phyloP scores from a whole-genome alignment of 129 eudicot genomes.

The Helichrysum umbraculigerum region DNA sequence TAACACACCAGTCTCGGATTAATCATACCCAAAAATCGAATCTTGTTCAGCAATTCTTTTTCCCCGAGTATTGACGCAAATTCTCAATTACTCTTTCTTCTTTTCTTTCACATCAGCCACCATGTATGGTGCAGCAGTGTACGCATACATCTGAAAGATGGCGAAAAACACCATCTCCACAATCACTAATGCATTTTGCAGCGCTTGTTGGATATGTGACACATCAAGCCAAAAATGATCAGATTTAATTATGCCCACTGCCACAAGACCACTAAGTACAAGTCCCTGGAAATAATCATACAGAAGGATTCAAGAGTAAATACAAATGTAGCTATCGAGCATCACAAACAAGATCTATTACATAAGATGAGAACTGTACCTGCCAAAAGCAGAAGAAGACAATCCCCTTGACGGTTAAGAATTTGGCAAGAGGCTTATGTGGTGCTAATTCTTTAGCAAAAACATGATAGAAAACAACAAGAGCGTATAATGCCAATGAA shows the following conservation, averaged over 20 bases:
- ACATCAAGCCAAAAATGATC: slow-evolving; percentile 86
- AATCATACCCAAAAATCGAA: slow-evolving; percentile 24
- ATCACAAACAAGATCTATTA: background rate
- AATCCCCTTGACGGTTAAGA: slow-evolving; percentile 89
- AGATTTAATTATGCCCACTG: slow-evolving; percentile 67
- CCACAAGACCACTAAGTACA: slow-evolving; percentile 62
- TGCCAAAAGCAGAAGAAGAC: slow-evolving; percentile 99
- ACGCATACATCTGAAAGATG: slow-evolving; percentile 69
- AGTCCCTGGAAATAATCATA: slow-evolving; percentile 56
- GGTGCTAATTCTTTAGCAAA: slow-evolving; percentile 94
- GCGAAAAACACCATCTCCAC: slow-evolving; percentile 94
- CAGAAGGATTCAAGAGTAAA: slow-evolving; percentile 1
- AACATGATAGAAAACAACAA: slow-evolving; percentile 88
- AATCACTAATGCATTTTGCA: slow-evolving; percentile 68
- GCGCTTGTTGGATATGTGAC: slow-evolving; percentile 68
- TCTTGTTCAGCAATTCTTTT: background rate
- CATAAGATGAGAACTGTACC: slow-evolving; percentile 41
- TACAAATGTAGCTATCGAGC: background rate
- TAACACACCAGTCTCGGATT: background rate
- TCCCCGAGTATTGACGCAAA: background rate
- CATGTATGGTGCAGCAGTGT: slow-evolving; percentile 77
- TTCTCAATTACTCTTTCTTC: slow-evolving; percentile 57
- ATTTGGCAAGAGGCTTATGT: slow-evolving; percentile 93
- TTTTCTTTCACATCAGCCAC: slow-evolving; percentile 45
- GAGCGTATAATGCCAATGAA: slow-evolving; percentile 82